Evolutionary conservation across 2,329 filamentous ascomycete genomes (phyloP), one percentile per base, ranked within the genome.

Genomic region (Podosphaera leucotricha): DNA sequence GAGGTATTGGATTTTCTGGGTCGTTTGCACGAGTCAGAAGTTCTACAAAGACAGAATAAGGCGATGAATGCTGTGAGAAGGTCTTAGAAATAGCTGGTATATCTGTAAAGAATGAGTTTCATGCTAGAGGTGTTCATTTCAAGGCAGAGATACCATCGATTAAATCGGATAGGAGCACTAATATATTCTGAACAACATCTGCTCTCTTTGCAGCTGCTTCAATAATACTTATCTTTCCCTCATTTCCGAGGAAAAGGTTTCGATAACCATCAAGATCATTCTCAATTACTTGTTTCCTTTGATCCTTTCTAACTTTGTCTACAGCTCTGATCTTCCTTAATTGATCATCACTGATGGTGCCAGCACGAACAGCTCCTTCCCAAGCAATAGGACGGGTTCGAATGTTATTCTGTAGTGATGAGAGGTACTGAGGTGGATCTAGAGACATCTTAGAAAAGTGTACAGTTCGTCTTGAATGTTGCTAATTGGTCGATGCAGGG

Each of bases 251-350:
- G 53, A 98, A 78, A 50, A 98, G 67, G 50, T 71, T 66, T 47
- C 77, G 73, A 63, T 93, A 98, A 52, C 78, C 82, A 54, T 78
- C 70, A 20, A 87, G 64, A 62, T 94, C 82, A 45, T 64, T 65
- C 60, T 92, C 81, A 49, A 95, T 77, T 16, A 77, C 79, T 58
- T 87, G 75, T 59, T 78, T 79, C 57, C 86, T 75, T 63, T 85
- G 80, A 53, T 95, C 90, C 62, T 84, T 90, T 62, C 85, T 81
- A 52, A 90, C 82, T 65, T 94, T 95, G 62, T 95, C 90, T 54
- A 95, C 83, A 48, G 86, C 83, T 62, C 86, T 86, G 65, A 98
- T 93, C 70, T 86, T 87, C 66, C 80, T 82, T 54, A 94, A 74
- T 63, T 98, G 87, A 53, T 81, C 78, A 54, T 95, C 87, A 46